These are phyloP conservation scores for Meyerozyma elateridarum DNA, from an alignment of 1,139 yeast species.

Conservation along the genomic window DNA sequence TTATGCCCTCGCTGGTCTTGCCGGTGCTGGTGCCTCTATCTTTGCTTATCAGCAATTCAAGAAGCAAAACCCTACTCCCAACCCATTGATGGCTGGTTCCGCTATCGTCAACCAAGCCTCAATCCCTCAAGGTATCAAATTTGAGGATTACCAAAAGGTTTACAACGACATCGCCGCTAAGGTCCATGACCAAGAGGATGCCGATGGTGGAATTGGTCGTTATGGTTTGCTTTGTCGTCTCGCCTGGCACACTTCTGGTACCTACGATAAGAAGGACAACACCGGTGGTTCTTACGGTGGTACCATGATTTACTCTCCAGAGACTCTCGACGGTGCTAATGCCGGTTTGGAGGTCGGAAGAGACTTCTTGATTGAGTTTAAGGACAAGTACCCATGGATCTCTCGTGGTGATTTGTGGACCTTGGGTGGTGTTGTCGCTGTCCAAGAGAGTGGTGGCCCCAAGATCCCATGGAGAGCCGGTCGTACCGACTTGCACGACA, in stretches of 20 bases:
- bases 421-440: conserved; percentile 77
- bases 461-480: conserved; percentile 86
- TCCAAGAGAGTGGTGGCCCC: conserved; percentile 88
- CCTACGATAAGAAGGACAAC: conserved; percentile 52
- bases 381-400: conserved; percentile 65
- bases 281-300: conserved; percentile 83
- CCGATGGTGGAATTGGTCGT: conserved; percentile 61
- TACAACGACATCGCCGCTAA: conserved; percentile 77
- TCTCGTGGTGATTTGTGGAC: conserved; percentile 88
- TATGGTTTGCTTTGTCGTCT: conserved; percentile 64
- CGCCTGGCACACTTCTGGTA: conserved; percentile 77
- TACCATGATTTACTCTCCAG: conserved; percentile 70
- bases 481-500: conserved; percentile 49
- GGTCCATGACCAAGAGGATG: conserved; percentile 71
- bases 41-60: conserved; percentile 1
- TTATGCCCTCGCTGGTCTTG: conserved; percentile 3
- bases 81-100: conserved; percentile 17
- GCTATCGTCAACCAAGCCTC: conserved; percentile 20
- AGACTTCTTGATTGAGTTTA: conserved; percentile 59
- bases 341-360: conserved; percentile 67
- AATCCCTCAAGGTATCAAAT: conserved; percentile 23
- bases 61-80: neutral
- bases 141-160: conserved; percentile 65
- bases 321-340: conserved; percentile 67
- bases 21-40: conserved; percentile 1